phyloP scores from a whole-genome alignment of 108 stramenopile genomes.

The Cyclotella sp. region DNA sequence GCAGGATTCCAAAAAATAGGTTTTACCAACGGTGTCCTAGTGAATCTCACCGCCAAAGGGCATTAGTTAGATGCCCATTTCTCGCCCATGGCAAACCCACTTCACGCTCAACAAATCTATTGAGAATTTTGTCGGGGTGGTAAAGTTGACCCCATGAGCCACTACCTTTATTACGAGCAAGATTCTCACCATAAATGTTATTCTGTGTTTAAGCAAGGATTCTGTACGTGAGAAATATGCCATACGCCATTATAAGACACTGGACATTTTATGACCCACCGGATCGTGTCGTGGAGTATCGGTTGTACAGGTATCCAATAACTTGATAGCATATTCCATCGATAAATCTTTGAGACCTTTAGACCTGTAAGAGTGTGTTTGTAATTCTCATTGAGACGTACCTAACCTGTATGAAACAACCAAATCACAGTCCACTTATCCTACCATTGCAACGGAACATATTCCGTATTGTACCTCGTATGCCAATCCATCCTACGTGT shows the following conservation, averaged over 20 bases:
- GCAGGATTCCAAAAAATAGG: no score
- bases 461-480: slow-evolving; percentile 23
- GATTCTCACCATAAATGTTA: slow-evolving; percentile 39
- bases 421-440: background rate
- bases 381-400: background rate
- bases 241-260: no score
- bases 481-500: slow-evolving; percentile 31
- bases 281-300: slow-evolving; percentile 24
- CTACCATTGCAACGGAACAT: slow-evolving; percentile 36
- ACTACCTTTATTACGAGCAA: slow-evolving; percentile 18
- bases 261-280: background rate
- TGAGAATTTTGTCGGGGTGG: slow-evolving; percentile 28
- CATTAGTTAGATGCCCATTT: slow-evolving; percentile 36
- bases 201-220: slow-evolving; percentile 5
- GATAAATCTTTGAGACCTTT: slow-evolving; percentile 23
- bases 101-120: slow-evolving; percentile 39
- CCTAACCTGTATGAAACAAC: background rate
- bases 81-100: slow-evolving; percentile 32
- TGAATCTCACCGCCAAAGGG: slow-evolving; percentile 7
- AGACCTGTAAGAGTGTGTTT: background rate
- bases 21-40: no score
- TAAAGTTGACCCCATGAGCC: slow-evolving; percentile 33
- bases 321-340: slow-evolving; percentile 27
- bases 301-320: slow-evolving; percentile 24
- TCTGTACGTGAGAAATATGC: background rate